Conservation (phyloP, 192 early-diverging fungal genomes). For the Chytriomyces confervae region DNA sequence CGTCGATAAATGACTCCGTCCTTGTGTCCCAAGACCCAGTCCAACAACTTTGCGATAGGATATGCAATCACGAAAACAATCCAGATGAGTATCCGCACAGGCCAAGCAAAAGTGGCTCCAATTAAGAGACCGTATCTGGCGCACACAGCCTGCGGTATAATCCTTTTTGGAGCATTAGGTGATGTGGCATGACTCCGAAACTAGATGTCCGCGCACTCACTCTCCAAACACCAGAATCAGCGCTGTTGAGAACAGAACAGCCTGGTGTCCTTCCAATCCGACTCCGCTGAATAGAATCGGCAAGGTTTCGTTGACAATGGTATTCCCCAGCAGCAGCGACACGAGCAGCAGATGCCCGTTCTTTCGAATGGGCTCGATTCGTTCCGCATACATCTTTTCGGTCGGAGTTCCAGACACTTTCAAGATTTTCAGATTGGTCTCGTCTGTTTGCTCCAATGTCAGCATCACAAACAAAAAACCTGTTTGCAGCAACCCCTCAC, state of each 20-base stretch:
- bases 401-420: conserved; percentile 73
- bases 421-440: conserved; percentile 70
- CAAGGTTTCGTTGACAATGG: conserved; percentile 89
- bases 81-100: conserved; percentile 65
- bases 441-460: conserved; percentile 81
- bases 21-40: conserved; percentile 80
- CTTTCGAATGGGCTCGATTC: conserved; percentile 87
- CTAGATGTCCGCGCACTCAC: conserved; percentile 38
- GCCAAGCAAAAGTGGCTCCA: conserved; percentile 86
- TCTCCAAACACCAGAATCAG: conserved; percentile 95
- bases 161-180: conserved; percentile 36
- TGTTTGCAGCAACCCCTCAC: background rate
- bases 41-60: conserved; percentile 86
- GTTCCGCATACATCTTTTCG: conserved; percentile 74
- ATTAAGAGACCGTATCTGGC: conserved; percentile 86
- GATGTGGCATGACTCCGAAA: background rate
- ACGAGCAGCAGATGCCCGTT: conserved; percentile 94
- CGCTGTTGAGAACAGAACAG: conserved; percentile 85
- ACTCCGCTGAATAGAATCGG: conserved; percentile 50
- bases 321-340: conserved; percentile 90
- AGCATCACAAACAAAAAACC: background rate
- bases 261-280: conserved; percentile 70
- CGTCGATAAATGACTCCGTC: conserved; percentile 91
- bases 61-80: conserved; percentile 70
- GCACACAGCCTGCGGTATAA: conserved; percentile 92